Conservation (phyloP, 2,329 filamentous ascomycete genomes). For the Dothistroma pini region DNA sequence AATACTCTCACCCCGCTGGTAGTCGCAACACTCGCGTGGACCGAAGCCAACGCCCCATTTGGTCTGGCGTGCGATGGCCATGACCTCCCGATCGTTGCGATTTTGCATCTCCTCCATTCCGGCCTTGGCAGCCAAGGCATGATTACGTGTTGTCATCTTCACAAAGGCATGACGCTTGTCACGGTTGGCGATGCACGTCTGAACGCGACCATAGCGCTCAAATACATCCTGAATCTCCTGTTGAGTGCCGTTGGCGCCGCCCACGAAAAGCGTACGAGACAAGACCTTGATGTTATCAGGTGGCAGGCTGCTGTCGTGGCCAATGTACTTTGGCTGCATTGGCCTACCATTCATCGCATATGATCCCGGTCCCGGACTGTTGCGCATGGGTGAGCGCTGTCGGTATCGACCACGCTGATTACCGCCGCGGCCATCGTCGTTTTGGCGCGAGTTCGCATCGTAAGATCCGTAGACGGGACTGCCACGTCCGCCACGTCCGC, state of each 20-base stretch:
- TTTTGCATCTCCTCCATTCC: slow-evolving; percentile 92
- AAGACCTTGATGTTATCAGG: slow-evolving; percentile 82
- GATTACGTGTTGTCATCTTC: slow-evolving; percentile 89
- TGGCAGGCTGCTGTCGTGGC: slow-evolving; percentile 71
- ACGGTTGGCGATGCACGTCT: slow-evolving; percentile 97
- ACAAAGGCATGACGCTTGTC: slow-evolving; percentile 99
- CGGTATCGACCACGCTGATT: slow-evolving; percentile 67
- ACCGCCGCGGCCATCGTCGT: slow-evolving; percentile 30
- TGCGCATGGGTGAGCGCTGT: slow-evolving; percentile 73
- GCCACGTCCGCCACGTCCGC: slow-evolving; percentile 55
- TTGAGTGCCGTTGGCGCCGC: slow-evolving; percentile 79
- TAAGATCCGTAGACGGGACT: slow-evolving; percentile 70
- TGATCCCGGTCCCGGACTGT: slow-evolving; percentile 60
- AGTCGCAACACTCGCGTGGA: slow-evolving; percentile 95
- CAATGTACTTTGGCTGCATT: slow-evolving; percentile 68
- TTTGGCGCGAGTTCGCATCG: slow-evolving; percentile 45
- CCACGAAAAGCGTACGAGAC: slow-evolving; percentile 93
- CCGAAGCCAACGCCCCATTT: slow-evolving; percentile 98
- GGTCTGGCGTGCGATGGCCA: slow-evolving; percentile 66
- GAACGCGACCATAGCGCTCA: slow-evolving; percentile 75
- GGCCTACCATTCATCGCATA: slow-evolving; percentile 34
- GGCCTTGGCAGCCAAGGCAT: slow-evolving; percentile 78
- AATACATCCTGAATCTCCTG: slow-evolving; percentile 79
- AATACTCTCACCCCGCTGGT: slow-evolving; percentile 82
- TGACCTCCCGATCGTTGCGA: slow-evolving; percentile 65